Conservation (phyloP, 176 grass and related monocot genomes). For the Ensete glaucum region DNA sequence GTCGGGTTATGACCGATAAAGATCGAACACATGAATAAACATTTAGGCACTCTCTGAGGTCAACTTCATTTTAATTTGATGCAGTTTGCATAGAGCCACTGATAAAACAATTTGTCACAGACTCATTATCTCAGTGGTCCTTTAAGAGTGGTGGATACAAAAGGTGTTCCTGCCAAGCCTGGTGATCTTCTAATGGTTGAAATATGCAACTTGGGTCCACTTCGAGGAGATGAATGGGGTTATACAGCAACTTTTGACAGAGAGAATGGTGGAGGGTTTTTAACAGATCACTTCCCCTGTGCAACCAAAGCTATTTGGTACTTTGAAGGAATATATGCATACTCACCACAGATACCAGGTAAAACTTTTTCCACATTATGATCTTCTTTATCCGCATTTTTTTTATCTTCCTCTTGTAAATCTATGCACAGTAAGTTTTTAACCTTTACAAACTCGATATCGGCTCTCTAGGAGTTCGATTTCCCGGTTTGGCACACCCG, state of each 20-base stretch:
- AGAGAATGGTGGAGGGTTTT: constrained; percentile 88
- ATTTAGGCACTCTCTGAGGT: no score
- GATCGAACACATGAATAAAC: no score
- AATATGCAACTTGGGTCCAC: constrained; percentile 82
- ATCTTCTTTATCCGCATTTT: not conserved
- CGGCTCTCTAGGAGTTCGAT: constrained; percentile 48
- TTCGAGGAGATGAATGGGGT: constrained; percentile 83
- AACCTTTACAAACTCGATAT: not conserved
- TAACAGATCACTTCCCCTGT: constrained; percentile 79
- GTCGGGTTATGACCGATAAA: no score
- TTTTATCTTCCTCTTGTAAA: not conserved
- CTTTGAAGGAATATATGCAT: constrained; percentile 94
- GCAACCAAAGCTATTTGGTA: constrained; percentile 95
- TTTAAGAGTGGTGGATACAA: constrained; percentile 61
- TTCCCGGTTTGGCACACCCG: constrained; percentile 83
- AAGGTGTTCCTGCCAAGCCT: constrained; percentile 67
- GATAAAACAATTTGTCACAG: constrained; percentile 26
- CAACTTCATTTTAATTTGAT: no score
- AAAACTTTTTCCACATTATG: not conserved
- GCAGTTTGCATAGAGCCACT: not conserved
- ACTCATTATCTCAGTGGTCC: constrained; percentile 84
- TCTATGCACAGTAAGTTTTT: not conserved
- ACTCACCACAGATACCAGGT: constrained; percentile 85
- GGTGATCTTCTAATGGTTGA: constrained; percentile 86
- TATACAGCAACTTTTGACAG: constrained; percentile 88